Percentiles rank a stretch among this genome's conserved stretches.
Conservation (phyloP, 495 filamentous ascomycete species). For the Lasiosphaeria miniovina region DNA sequence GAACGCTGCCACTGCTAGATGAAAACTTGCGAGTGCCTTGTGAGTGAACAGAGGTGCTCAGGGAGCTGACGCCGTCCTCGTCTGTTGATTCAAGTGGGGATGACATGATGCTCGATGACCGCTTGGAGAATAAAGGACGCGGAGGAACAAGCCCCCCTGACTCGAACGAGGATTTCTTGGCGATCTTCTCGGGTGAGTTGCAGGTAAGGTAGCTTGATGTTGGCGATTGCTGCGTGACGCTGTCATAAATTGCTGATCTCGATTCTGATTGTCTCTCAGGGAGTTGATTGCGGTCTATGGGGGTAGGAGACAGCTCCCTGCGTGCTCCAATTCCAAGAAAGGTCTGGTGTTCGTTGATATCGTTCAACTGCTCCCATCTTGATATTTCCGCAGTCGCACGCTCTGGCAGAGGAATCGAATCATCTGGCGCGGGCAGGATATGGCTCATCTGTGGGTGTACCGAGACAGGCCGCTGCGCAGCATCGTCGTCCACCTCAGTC, state of each 20-base stretch:
- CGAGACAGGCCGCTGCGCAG: constrained; percentile 58
- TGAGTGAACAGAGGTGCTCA: constrained; percentile 44
- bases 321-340: constrained; percentile 41
- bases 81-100: constrained; percentile 38
- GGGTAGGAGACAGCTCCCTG: constrained; percentile 42
- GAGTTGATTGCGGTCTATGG: constrained; percentile 23
- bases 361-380: constrained; percentile 31
- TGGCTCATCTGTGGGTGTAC: constrained; percentile 71
- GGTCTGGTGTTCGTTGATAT: constrained; percentile 28
- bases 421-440: constrained; percentile 53
- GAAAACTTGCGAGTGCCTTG: constrained; percentile 57
- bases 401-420: constrained; percentile 41
- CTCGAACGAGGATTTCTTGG: constrained; percentile 40
- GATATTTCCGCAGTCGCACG: constrained; percentile 31
- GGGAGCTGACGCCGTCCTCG: constrained; percentile 34
- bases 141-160: constrained; percentile 40
- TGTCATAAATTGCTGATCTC: constrained; percentile 22
- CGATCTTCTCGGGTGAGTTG: constrained; percentile 38
- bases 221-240: constrained; percentile 20
- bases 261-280: constrained; percentile 16
- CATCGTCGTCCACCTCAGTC: constrained; percentile 58
- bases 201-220: constrained; percentile 18
- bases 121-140: constrained; percentile 43
- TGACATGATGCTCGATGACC: constrained; percentile 48
- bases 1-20: constrained; percentile 61